These are phyloP conservation scores for Astraeus odoratus DNA, from an alignment of 768 basidiomycete species.

Conservation along the genomic window DNA sequence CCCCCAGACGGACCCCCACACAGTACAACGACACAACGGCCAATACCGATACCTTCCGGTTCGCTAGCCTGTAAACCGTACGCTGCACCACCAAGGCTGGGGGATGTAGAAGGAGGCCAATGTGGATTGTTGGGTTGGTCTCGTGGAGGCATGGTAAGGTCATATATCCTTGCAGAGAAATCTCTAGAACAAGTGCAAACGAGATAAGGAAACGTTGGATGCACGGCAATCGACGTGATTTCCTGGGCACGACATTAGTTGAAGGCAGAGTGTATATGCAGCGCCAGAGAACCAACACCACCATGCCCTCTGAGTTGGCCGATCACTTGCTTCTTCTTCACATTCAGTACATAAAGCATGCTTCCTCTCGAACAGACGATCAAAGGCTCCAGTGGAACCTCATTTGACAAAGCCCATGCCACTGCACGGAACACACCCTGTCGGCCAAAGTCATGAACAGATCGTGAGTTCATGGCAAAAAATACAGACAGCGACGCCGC, in stretches of 20 bases:
- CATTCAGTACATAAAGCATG: conserved; percentile 50
- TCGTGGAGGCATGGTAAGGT: conserved; percentile 37
- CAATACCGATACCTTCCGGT: conserved; percentile 50
- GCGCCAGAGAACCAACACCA: conserved; percentile 40
- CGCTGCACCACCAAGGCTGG: conserved; percentile 58
- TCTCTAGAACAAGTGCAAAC: conserved; percentile 72
- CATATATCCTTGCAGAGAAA: conserved; percentile 63
- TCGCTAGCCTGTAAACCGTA: conserved; percentile 60
- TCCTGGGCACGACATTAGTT: conserved; percentile 32
- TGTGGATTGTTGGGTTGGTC: conserved; percentile 42
- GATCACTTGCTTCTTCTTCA: conserved; percentile 31
- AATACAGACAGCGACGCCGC: conserved; percentile 13
- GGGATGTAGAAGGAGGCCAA: conserved; percentile 46
- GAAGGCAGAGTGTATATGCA: conserved; percentile 5
- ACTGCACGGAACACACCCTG: conserved; percentile 29
- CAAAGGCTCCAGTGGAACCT: conserved; percentile 46
- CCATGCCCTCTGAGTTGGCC: conserved; percentile 64
- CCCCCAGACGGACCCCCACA: conserved; percentile 70
- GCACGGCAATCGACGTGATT: conserved; percentile 64
- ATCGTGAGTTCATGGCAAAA: not conserved
- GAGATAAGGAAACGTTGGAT: conserved; percentile 50
- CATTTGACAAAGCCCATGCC: conserved; percentile 52
- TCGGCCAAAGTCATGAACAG: conserved; percentile 5
- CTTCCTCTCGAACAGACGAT: conserved; percentile 49
- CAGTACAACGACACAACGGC: conserved; percentile 56